phyloP scores from a whole-genome alignment of 371 early-diverging fungal genomes.

The Rhizomucor miehei region DNA sequence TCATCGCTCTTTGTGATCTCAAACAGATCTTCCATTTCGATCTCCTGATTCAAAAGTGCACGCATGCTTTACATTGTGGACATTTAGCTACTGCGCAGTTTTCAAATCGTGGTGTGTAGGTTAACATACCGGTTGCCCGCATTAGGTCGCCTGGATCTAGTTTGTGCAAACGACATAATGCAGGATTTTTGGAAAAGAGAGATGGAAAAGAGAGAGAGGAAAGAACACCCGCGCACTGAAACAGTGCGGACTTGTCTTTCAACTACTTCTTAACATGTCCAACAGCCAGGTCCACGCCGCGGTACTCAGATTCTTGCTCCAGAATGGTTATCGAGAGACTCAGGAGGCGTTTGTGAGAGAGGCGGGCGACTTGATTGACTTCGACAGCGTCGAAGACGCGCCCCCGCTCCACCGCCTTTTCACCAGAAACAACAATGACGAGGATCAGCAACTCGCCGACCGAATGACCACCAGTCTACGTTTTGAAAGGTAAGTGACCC shows the following conservation, averaged over 20 bases:
- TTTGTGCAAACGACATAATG: conserved; percentile 46
- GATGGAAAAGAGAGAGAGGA: not conserved
- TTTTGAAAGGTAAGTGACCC: conserved; percentile 5
- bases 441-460: not conserved
- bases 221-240: not conserved
- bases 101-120: not conserved
- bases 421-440: not conserved
- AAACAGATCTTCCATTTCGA: conserved; percentile 62
- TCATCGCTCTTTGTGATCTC: conserved; percentile 54
- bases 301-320: conserved; percentile 16
- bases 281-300: conserved; percentile 12
- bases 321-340: conserved; percentile 14
- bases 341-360: conserved; percentile 17
- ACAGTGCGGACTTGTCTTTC: not conserved
- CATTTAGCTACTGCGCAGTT: not conserved
- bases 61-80: conserved; percentile 36
- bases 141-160: conserved; percentile 53
- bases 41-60: conserved; percentile 54
- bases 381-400: conserved; percentile 9
- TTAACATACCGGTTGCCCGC: conserved; percentile 57
- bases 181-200: too few relatives aligned
- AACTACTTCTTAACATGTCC: not conserved
- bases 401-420: conserved; percentile 7
- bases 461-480: conserved; percentile 4
- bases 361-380: conserved; percentile 14